A percentile compares a stretch with the other conserved stretches of the same genome.
Evolutionary conservation across 2,329 filamentous ascomycete genomes (phyloP).

Genomic region (Alternaria alternata): DNA sequence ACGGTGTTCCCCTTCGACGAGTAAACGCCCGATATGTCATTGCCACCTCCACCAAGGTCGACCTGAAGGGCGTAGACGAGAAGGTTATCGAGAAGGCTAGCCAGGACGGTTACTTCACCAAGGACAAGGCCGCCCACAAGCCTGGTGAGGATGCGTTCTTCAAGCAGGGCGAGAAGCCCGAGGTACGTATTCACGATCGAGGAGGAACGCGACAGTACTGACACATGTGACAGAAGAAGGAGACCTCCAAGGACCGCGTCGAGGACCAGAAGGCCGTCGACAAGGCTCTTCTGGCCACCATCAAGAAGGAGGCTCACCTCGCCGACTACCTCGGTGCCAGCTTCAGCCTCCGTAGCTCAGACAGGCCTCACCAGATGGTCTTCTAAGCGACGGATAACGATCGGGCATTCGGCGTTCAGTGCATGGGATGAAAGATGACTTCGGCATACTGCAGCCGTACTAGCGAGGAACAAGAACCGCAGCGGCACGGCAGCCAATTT

Average conservation of each 20-base stretch:
- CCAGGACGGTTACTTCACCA: slow-evolving; percentile 88
- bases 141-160: slow-evolving; percentile 98
- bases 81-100: slow-evolving; percentile 79
- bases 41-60: slow-evolving; percentile 85
- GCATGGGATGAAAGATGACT: slow-evolving; percentile 53
- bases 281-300: slow-evolving; percentile 91
- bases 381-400: slow-evolving; percentile 70
- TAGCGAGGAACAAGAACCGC: slow-evolving; percentile 47
- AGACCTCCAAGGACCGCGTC: slow-evolving; percentile 87
- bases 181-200: slow-evolving; percentile 68
- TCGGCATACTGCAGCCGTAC: slow-evolving; percentile 52
- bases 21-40: slow-evolving; percentile 95
- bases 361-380: slow-evolving; percentile 99
- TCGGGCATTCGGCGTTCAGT: slow-evolving; percentile 50
- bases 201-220: slow-evolving; percentile 15
- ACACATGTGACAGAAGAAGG: slow-evolving; percentile 80
- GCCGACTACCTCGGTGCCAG: slow-evolving; percentile 91
- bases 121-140: slow-evolving; percentile 95
- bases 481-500: slow-evolving; percentile 47
- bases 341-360: slow-evolving; percentile 99
- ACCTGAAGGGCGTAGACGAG: slow-evolving; percentile 82
- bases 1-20: slow-evolving; percentile 94
- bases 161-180: slow-evolving; percentile 97
- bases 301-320: slow-evolving; percentile 98
- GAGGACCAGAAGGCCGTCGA: slow-evolving; percentile 99